Evolutionary conservation across 2,329 filamentous ascomycete genomes (phyloP), one percentile per base, ranked within the genome.

Genomic region (Onygenales sp.): DNA sequence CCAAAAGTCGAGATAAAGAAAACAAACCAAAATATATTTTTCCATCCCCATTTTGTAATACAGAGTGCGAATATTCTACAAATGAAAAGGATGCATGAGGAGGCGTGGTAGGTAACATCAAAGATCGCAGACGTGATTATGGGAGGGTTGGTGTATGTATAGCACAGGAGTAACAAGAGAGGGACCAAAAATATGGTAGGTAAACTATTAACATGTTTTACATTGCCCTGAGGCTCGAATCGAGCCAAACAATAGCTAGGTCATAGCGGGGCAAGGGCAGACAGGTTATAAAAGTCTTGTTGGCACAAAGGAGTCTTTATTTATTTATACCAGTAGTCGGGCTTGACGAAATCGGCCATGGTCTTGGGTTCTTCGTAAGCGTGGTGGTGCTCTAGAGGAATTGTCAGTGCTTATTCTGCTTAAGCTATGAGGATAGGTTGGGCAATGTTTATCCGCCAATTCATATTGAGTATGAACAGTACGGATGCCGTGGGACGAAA

Each of bases 291-390:
- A n/a, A 27, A 21, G 32, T 13, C 33, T 21, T 35, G 27, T 21
- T 50, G 45, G 50, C 21, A 51, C 11, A 31, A 13, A 14, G 14
- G 21, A 7, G 21, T 31, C 14, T 31, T 35, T 38, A 66, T 71
- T 68, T 71, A 75, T 69, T 68, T 67, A 69, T 92, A 95, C 79
- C 84, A 84, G 82, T 97, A 98, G 71, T 96, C 84, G 57, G 91
- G 89, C 82, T 88, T 90, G 76, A 98, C 84, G 75, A 82, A 97
- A 80, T 98, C 88, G 74, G 89, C 89, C 71, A 97, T 92, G 65
- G 89, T 95, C 86, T 96, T 95, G 71, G 90, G 89, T 77, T 95
- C 89, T 63, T 73, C 70, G 66, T 82, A 77, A 65, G 74, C 69
- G 57, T 69, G 71, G 65, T 78, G 74, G 57, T 69, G 65, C 61